Evolutionary conservation across 495 filamentous ascomycete species (phyloP).

Genomic region (Aspergillus coremiiformis): DNA sequence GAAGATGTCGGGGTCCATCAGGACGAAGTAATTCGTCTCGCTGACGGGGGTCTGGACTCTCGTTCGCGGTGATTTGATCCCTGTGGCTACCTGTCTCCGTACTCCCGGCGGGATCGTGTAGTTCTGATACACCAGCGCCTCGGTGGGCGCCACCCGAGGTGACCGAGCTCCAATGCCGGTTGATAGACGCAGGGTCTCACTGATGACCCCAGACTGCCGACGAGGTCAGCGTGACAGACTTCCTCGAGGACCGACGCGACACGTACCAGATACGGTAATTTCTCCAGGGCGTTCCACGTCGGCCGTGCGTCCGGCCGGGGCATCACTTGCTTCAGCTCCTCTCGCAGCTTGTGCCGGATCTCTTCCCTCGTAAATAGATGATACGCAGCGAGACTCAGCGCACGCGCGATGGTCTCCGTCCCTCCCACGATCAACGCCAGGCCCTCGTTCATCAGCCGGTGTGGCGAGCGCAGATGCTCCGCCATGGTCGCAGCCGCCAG

Average conservation of each 20-base stretch:
- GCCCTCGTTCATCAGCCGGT: slow-evolving; percentile 35
- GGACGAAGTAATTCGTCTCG: slow-evolving; percentile 38
- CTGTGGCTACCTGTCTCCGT: slow-evolving; percentile 1
- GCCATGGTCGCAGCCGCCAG: slow-evolving; percentile 8
- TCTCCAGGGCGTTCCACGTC: slow-evolving; percentile 37
- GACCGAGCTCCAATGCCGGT: slow-evolving; percentile 34
- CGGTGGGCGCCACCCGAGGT: slow-evolving; percentile 34
- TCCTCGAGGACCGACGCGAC: background rate
- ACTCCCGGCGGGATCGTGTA: slow-evolving; percentile 29
- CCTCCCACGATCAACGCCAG: slow-evolving; percentile 33
- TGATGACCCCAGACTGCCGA: slow-evolving; percentile 33
- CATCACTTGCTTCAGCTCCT: slow-evolving; percentile 29
- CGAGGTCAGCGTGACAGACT: background rate
- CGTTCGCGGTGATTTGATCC: background rate
- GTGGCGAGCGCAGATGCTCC: slow-evolving; percentile 6
- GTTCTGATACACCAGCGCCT: slow-evolving; percentile 35
- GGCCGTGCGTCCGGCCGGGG: slow-evolving; percentile 20
- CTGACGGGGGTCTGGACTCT: slow-evolving; percentile 34
- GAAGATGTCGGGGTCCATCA: slow-evolving; percentile 42
- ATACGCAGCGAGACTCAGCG: slow-evolving; percentile 14
- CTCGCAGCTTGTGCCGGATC: slow-evolving; percentile 16
- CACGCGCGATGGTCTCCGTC: slow-evolving; percentile 33
- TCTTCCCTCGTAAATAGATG: slow-evolving; percentile 7
- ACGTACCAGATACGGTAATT: slow-evolving; percentile 43
- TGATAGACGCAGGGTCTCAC: slow-evolving; percentile 41